Evolutionary conservation across 805 yeast species (phyloP), one percentile per base, ranked within the genome.

Genomic region (Candida nonsorbophila): DNA sequence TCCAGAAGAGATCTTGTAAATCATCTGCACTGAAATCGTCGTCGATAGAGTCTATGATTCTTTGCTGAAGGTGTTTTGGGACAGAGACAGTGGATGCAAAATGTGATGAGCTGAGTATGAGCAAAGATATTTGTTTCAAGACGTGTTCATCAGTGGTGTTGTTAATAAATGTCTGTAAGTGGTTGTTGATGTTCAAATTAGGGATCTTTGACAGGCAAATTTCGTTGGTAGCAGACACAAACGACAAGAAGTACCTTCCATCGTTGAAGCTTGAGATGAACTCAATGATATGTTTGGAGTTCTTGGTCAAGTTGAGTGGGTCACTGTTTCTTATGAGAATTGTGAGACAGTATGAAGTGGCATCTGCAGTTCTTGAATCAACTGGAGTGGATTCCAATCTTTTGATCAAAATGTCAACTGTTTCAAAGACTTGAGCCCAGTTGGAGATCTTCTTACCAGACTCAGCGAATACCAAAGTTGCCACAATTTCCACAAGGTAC

Each of bases 391-490:
- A 23, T 11, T 25, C 31, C 20, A 33, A 17, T 3, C 20, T n/a
- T 12, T 30, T 15, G 16, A 24, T 16, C 11, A 65, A 37, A 4
- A 31, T 27, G 4, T 45, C 40, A 2, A 55, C 37, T 7, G 47
- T 35, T 5, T 35, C 25, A 9, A 55, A 32, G 2, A 64, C 26
- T 3, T 41, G 35, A 3, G 33, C 29, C 90, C 90, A 82, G 37
- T 65, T 55, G 1, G 63, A 45, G 3, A 80, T 67, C 44, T 77
- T 79, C 36, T 54, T 69, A 43, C 92, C 92, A 26, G 85, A 75
- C 36, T 81, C 88, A 3, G 84, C 77, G 52, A 79, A 83, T 0
- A 68, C 49, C 28, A 81, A 47, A 0, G 79, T 51, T 1, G 68
- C 49, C 22, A 78, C 41, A 3, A 77, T 30, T 38, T 67, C 69